phyloP scores from a whole-genome alignment of 2,329 filamentous ascomycete genomes.

The Phoma sp. region DNA sequence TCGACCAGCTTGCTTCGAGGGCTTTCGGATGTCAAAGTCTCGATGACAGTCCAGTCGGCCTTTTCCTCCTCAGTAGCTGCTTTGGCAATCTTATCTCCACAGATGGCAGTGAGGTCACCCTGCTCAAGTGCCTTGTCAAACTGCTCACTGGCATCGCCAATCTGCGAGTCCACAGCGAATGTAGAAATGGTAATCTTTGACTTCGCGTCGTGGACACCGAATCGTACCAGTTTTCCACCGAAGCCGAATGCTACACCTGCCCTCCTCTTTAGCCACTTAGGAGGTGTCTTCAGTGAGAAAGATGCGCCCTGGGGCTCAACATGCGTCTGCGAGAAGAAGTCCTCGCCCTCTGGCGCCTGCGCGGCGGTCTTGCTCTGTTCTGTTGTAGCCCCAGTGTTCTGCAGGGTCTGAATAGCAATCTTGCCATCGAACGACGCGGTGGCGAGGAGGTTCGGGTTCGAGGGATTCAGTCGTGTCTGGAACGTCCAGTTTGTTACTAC shows the following conservation, averaged over 20 bases:
- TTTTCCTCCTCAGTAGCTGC: constrained; percentile 89
- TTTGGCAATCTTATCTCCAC: constrained; percentile 75
- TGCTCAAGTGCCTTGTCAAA: constrained; percentile 83
- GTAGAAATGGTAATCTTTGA: constrained; percentile 84
- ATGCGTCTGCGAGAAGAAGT: constrained; percentile 95
- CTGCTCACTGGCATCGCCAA: constrained; percentile 82
- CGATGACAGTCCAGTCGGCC: constrained; percentile 93
- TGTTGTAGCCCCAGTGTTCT: constrained; percentile 86
- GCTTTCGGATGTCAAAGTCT: constrained; percentile 83
- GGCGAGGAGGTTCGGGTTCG: constrained; percentile 89
- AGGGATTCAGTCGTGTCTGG: constrained; percentile 90
- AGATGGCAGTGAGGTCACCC: constrained; percentile 79
- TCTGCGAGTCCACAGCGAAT: constrained; percentile 86
- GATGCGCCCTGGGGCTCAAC: constrained; percentile 88
- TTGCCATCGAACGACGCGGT: constrained; percentile 98
- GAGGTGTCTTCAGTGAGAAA: constrained; percentile 84
- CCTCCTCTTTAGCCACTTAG: constrained; percentile 88
- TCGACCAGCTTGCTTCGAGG: constrained; percentile 86
- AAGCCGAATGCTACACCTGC: constrained; percentile 92
- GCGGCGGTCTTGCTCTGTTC: constrained; percentile 64
- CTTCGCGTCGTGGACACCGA: constrained; percentile 70
- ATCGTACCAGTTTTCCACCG: constrained; percentile 85
- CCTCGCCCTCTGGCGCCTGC: constrained; percentile 81
- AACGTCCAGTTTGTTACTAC: constrained; percentile 99
- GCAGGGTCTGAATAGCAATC: constrained; percentile 89